phyloP scores from a whole-genome alignment of 176 grass and related monocot species.

The Olyra latifolia region DNA sequence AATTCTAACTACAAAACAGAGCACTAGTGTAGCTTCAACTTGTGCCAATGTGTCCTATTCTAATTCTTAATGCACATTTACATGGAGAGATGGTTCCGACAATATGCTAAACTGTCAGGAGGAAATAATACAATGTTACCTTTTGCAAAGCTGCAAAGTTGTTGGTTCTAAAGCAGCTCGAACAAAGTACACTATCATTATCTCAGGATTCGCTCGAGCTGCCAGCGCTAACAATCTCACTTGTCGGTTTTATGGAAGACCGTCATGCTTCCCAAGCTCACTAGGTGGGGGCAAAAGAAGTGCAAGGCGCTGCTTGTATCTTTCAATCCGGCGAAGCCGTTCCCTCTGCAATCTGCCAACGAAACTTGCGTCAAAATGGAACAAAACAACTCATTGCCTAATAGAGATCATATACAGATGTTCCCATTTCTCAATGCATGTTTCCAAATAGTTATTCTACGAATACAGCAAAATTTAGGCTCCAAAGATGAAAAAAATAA shows the following conservation, averaged over 20 bases:
- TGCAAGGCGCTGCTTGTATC: slow-evolving; percentile 78
- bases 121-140: background rate
- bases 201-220: background rate
- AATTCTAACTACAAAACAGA: background rate
- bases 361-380: slow-evolving; percentile 9
- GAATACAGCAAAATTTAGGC: background rate
- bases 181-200: background rate
- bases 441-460: slow-evolving; percentile 10
- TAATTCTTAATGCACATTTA: background rate
- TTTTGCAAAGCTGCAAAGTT: background rate
- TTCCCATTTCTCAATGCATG: background rate
- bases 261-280: slow-evolving; percentile 46
- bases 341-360: slow-evolving; percentile 58
- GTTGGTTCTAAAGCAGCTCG: background rate
- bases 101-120: background rate
- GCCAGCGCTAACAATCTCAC: background rate
- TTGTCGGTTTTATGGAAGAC: slow-evolving; percentile 20
- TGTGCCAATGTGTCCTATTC: too few relatives aligned
- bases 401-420: background rate
- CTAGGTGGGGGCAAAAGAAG: slow-evolving; percentile 65
- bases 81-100: background rate
- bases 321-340: slow-evolving; percentile 63
- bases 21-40: background rate
- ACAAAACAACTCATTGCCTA: background rate
- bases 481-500: background rate